Percentiles rank a stretch among this genome's conserved stretches.
Evolutionary conservation across 768 basidiomycete genomes (phyloP).

Genomic region (Mycena crocata): DNA sequence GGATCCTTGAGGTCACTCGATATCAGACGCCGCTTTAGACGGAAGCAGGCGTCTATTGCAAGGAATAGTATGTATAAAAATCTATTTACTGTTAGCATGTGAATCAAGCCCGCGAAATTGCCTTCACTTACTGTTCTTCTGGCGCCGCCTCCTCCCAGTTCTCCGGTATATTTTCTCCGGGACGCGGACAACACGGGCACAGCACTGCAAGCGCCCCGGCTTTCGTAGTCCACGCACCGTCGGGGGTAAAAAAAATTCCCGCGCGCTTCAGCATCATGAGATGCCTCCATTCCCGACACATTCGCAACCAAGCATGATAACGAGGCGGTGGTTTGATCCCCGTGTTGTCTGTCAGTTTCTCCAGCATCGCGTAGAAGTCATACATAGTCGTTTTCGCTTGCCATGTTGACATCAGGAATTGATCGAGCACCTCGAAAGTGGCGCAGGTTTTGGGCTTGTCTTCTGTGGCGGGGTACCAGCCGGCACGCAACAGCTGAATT

Average conservation of each 20-base stretch:
- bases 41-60: conserved; percentile 40
- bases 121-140: conserved; percentile 35
- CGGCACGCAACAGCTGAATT: conserved; percentile 1
- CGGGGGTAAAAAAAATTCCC: conserved; percentile 38
- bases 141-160: conserved; percentile 35
- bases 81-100: too few species aligned
- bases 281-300: conserved; percentile 36
- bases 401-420: not conserved
- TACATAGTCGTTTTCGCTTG: conserved; percentile 15
- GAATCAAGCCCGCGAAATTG: too few species aligned
- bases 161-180: conserved; percentile 41
- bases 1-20: conserved; percentile 4
- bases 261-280: conserved; percentile 41
- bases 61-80: conserved; percentile 15
- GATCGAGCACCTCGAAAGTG: not conserved
- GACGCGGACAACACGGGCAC: conserved; percentile 51
- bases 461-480: conserved; percentile 12
- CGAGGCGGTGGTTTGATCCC: conserved; percentile 20
- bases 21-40: conserved; percentile 28
- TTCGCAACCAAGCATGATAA: conserved; percentile 20
- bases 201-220: conserved; percentile 42
- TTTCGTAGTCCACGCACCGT: conserved; percentile 30
- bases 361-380: conserved; percentile 10
- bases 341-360: conserved; percentile 5
- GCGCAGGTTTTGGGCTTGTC: conserved; percentile 1